These are phyloP conservation scores for Beauveria asiatica DNA, from an alignment of 2,329 filamentous ascomycete species.

Conservation along the genomic window DNA sequence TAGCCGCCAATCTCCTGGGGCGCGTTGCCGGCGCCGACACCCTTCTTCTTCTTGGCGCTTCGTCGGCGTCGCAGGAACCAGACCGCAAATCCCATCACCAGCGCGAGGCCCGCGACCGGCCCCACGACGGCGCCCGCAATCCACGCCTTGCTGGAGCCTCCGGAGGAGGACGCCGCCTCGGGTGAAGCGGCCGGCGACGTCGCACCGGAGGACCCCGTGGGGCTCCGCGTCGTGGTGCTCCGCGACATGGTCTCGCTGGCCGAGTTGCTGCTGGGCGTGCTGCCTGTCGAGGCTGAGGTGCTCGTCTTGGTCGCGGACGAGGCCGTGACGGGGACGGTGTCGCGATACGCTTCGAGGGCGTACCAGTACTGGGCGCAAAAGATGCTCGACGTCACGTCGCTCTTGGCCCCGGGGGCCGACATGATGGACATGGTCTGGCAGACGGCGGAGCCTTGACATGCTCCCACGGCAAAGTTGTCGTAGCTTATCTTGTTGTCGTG, in stretches of 20 bases:
- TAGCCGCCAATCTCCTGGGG: slow-evolving; percentile 8
- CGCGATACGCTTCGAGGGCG: slow-evolving; percentile 6
- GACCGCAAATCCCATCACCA: slow-evolving; percentile 3
- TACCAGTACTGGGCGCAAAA: slow-evolving; percentile 9
- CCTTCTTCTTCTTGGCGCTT: not conserved
- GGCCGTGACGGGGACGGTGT: not conserved
- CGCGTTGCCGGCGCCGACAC: not conserved
- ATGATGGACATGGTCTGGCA: slow-evolving; percentile 11
- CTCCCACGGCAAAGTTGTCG: slow-evolving; percentile 5
- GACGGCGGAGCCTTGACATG: not conserved
- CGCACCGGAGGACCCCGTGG: not conserved
- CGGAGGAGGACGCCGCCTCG: not conserved
- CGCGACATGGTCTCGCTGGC: not conserved
- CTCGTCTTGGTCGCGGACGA: not conserved
- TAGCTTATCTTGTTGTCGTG: slow-evolving; percentile 4
- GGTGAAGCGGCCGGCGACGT: not conserved
- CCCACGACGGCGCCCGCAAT: slow-evolving; percentile 7
- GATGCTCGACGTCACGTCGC: slow-evolving; percentile 7
- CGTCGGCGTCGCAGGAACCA: slow-evolving; percentile 4
- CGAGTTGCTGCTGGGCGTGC: slow-evolving; percentile 3
- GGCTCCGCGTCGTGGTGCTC: not conserved
- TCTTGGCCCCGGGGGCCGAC: not conserved
- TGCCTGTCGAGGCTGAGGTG: not conserved
- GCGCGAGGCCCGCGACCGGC: not conserved
- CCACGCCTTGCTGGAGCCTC: slow-evolving; percentile 3